These are phyloP conservation scores for Fusarium redolens DNA, from an alignment of 2,329 filamentous ascomycete species.

Conservation along the genomic window DNA sequence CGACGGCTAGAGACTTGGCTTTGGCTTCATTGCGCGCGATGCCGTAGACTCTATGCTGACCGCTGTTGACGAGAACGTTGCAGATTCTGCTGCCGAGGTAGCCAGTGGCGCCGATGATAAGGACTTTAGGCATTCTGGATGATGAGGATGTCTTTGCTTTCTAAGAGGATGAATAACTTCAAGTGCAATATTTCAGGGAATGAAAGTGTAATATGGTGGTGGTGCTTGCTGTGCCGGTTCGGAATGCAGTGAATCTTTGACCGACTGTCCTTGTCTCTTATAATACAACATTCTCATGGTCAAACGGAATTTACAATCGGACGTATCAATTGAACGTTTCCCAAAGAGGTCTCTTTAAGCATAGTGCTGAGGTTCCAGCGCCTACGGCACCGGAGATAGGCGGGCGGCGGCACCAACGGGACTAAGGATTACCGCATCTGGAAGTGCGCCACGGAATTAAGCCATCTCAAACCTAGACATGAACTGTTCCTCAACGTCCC, in stretches of 20 bases:
- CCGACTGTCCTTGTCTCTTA: background rate
- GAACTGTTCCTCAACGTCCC: background rate
- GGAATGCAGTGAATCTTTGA: background rate
- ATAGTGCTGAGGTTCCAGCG: background rate
- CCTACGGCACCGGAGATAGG: background rate
- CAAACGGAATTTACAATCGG: background rate
- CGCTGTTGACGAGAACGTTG: background rate
- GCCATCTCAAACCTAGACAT: background rate
- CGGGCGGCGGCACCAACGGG: background rate
- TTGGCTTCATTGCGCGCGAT: background rate
- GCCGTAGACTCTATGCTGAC: background rate
- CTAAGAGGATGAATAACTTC: rapidly evolving
- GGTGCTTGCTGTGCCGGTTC: background rate
- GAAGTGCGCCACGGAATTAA: background rate
- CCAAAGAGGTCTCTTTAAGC: background rate
- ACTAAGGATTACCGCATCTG: background rate
- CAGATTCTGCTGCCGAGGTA: background rate
- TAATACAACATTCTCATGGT: rapidly evolving
- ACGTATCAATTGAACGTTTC: background rate
- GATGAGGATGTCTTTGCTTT: rapidly evolving
- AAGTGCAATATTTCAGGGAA: rapidly evolving
- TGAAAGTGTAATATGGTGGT: rapidly evolving
- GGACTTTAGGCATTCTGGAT: background rate
- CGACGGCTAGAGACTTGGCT: background rate
- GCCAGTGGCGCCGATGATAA: background rate